Evolutionary conservation across 768 basidiomycete species (phyloP).

Genomic region (Leccinum boreale): DNA sequence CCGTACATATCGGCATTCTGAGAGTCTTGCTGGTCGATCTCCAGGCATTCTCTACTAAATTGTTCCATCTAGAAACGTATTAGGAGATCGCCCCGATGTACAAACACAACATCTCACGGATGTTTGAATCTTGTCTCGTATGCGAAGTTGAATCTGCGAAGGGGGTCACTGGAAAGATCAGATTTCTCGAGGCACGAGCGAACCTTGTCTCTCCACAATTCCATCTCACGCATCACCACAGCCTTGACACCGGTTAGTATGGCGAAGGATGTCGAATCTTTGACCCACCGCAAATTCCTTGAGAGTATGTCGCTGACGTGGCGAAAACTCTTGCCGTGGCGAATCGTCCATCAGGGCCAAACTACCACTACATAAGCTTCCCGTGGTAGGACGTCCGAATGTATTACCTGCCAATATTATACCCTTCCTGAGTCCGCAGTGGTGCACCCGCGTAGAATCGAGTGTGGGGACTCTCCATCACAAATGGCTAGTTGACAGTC

Average conservation of each 20-base stretch:
- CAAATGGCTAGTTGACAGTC: conserved; percentile 54
- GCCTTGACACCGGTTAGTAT: conserved; percentile 39
- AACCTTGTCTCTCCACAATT: conserved; percentile 92
- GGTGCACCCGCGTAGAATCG: conserved; percentile 94
- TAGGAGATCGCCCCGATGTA: neutral
- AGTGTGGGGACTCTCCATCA: conserved; percentile 60
- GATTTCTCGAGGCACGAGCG: neutral
- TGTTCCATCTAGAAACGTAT: conserved; percentile 74
- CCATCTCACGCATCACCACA: conserved; percentile 93
- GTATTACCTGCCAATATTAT: conserved; percentile 79
- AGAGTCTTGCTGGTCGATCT: conserved; percentile 62
- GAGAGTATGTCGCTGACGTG: conserved; percentile 84
- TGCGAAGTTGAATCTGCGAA: conserved; percentile 76
- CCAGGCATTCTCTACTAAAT: conserved; percentile 92
- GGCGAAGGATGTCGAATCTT: neutral
- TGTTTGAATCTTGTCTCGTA: conserved; percentile 87
- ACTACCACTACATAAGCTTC: conserved; percentile 33
- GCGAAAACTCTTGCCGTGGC: conserved; percentile 81
- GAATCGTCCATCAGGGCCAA: conserved; percentile 82
- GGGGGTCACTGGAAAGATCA: neutral
- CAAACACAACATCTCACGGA: conserved; percentile 49
- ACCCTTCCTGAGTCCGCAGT: conserved; percentile 83
- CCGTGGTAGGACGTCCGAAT: neutral
- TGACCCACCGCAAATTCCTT: conserved; percentile 80
- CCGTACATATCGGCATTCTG: conserved; percentile 21